Evolutionary conservation across 208 protist species (phyloP), one percentile per base, ranked within the genome.

Genomic region (Trichomonas vaginalis): DNA sequence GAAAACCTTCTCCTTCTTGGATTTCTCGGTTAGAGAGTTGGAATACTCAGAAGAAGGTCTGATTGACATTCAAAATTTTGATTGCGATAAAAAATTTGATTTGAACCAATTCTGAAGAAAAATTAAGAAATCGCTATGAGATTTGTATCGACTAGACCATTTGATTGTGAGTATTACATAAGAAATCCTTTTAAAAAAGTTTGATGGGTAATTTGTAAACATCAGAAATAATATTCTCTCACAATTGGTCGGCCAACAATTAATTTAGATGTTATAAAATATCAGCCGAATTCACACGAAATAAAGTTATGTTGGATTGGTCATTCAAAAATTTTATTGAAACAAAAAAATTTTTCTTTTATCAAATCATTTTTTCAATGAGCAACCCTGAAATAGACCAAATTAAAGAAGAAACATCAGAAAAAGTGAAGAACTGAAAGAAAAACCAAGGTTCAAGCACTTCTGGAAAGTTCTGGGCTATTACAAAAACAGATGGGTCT

Each of bases 21-120:
- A 48, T 4, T 47, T 21, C 0, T 92, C 51, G 0, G 32, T 48
- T 17, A n/a, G 10, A 0, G 27, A 56, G 2, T 9, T 6, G 15
- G 86, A 92, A 47, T 92, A 92, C 27, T 92, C 86, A 92, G 86
- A 92, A 45, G 86, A 92, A n/a, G 6, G 40, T 51, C 45, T 48
- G 8, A 12, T 10, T 6, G 8, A n/a, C 61, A 9, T n/a, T n/a
- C n/a, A n/a, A n/a, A n/a, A n/a, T n/a, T n/a, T n/a, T n/a, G n/a
- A n/a, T n/a, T n/a, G n/a, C n/a, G n/a, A n/a, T n/a, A n/a, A n/a
- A n/a, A n/a, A n/a, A n/a, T n/a, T n/a, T n/a, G n/a, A n/a, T n/a
- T n/a, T n/a, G n/a, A n/a, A n/a, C n/a, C n/a, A n/a, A n/a, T n/a
- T n/a, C n/a, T n/a, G n/a, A n/a, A n/a, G n/a, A n/a, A n/a, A n/a